These are phyloP conservation scores for Gyromitra esculenta DNA, from an alignment of 2,329 filamentous ascomycete genomes.

Conservation along the genomic window DNA sequence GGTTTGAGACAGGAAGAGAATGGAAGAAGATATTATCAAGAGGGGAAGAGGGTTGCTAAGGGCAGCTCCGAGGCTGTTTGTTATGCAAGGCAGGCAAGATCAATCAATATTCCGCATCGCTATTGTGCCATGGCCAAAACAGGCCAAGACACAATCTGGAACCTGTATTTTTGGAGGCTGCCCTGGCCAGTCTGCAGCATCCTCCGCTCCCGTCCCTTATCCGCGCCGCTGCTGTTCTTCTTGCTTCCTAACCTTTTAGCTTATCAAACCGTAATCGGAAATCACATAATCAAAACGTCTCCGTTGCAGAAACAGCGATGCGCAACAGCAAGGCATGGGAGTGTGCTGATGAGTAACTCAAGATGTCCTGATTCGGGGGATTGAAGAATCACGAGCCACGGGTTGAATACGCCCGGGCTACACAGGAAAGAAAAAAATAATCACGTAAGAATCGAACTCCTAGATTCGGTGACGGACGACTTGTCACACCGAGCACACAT, in stretches of 20 bases:
- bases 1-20: conserved; percentile 12
- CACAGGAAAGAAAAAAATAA: conserved; percentile 13
- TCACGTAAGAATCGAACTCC: conserved; percentile 6
- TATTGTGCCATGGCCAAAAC: background rate
- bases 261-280: background rate
- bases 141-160: background rate
- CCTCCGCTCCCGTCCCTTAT: background rate
- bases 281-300: background rate
- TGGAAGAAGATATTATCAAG: conserved; percentile 17
- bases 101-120: background rate
- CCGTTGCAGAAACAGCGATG: conserved; percentile 9
- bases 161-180: background rate
- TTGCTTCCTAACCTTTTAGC: background rate
- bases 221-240: background rate
- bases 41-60: conserved; percentile 4
- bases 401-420: background rate
- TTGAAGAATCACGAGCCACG: conserved; percentile 9
- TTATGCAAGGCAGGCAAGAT: conserved; percentile 25
- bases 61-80: conserved; percentile 17
- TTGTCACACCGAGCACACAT: conserved; percentile 17
- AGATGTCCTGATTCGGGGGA: conserved; percentile 23
- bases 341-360: background rate
- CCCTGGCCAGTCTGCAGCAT: background rate
- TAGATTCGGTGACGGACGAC: background rate
- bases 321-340: background rate